phyloP scores from a whole-genome alignment of 208 protist species.

The Phytomonas sp. region DNA sequence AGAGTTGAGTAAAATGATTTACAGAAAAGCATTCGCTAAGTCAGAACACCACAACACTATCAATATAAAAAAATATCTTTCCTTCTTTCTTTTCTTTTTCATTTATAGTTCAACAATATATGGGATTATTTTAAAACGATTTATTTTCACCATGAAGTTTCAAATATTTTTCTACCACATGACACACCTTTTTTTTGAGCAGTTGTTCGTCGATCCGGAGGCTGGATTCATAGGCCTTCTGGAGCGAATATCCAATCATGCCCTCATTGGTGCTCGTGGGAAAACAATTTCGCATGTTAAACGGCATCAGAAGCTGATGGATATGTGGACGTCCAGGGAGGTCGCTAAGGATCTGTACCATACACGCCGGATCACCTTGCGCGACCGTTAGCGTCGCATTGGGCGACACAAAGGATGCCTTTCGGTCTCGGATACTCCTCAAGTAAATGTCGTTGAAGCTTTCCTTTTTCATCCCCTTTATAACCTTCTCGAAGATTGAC shows the following conservation, averaged over 20 bases:
- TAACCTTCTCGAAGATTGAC: slow-evolving; percentile 21
- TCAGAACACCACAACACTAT: neutral
- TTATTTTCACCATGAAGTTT: neutral
- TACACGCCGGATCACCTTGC: slow-evolving; percentile 39
- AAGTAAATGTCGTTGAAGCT: slow-evolving; percentile 37
- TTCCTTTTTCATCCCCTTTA: slow-evolving; percentile 30
- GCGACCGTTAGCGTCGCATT: slow-evolving; percentile 43
- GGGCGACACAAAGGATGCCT: slow-evolving; percentile 32
- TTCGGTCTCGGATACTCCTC: slow-evolving; percentile 17
- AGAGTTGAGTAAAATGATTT: slow-evolving; percentile 1
- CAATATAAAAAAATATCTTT: neutral
- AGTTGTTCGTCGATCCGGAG: slow-evolving; percentile 26
- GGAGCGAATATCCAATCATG: slow-evolving; percentile 33
- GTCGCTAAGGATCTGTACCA: slow-evolving; percentile 27
- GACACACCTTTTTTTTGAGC: slow-evolving; percentile 26
- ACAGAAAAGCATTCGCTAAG: neutral
- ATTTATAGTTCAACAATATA: neutral
- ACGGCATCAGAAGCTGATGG: slow-evolving; percentile 34
- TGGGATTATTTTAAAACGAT: neutral
- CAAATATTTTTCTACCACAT: slow-evolving; percentile 25
- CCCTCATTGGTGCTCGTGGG: slow-evolving; percentile 37
- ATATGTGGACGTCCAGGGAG: slow-evolving; percentile 32
- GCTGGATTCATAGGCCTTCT: slow-evolving; percentile 21
- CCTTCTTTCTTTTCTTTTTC: too few species aligned
- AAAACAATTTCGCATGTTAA: slow-evolving; percentile 22